These are phyloP conservation scores for Avena sativa DNA, from an alignment of 176 grass and related monocot species.

Conservation along the genomic window DNA sequence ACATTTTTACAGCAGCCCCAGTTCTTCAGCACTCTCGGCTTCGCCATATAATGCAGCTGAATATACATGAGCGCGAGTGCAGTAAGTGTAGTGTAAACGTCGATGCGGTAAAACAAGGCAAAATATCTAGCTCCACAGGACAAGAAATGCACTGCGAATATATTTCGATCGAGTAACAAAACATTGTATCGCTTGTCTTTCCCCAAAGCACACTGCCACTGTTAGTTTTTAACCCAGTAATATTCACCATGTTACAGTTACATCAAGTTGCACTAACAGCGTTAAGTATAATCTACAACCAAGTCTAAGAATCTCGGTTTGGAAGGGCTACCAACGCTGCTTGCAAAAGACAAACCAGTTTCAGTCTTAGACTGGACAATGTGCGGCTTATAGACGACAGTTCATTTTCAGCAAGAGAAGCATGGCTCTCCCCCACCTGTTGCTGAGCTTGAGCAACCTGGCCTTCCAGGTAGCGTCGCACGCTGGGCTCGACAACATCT, in stretches of 20 bases:
- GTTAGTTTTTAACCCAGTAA: neutral
- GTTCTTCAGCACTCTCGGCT: neutral
- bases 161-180: neutral
- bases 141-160: neutral
- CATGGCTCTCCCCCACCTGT: conserved; percentile 26
- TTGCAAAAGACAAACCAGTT: conserved; percentile 61
- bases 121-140: neutral
- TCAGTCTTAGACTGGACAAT: conserved; percentile 55
- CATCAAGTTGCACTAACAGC: conserved; percentile 14
- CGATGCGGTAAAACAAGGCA: neutral
- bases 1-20: too few species aligned
- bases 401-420: conserved; percentile 22
- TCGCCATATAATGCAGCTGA: neutral
- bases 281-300: conserved; percentile 33
- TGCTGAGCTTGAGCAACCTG: conserved; percentile 61
- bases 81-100: neutral
- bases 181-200: neutral
- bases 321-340: conserved; percentile 66
- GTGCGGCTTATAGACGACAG: conserved; percentile 46
- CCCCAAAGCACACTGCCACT: neutral
- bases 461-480: conserved; percentile 66
- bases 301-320: conserved; percentile 17
- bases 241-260: conserved; percentile 48
- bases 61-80: too few species aligned
- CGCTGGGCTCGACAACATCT: conserved; percentile 62